Evolutionary conservation across 768 basidiomycete species (phyloP).

Genomic region (Macrolepiota albuminosa): DNA sequence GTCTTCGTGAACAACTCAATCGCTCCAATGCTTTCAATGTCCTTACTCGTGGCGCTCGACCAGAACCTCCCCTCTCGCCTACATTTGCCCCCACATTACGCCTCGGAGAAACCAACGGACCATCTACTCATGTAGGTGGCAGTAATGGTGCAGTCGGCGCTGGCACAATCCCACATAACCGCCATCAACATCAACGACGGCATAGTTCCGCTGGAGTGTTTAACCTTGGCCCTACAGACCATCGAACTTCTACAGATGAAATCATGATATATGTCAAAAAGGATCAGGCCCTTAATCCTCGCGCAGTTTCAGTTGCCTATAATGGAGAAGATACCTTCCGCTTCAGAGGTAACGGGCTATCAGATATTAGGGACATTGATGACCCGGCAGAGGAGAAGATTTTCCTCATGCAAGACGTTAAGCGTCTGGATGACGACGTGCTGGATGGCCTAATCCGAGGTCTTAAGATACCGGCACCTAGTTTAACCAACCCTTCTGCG

Average conservation of each 20-base stretch:
- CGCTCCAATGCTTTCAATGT: constrained; percentile 90
- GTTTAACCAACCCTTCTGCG: constrained; percentile 84
- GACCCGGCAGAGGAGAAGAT: constrained; percentile 96
- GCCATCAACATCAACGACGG: constrained; percentile 80
- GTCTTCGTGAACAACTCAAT: constrained; percentile 91
- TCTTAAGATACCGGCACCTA: constrained; percentile 90
- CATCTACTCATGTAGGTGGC: constrained; percentile 25
- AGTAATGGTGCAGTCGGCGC: constrained; percentile 20
- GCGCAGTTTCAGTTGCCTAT: constrained; percentile 86
- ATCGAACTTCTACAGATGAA: constrained; percentile 75
- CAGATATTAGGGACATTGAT: constrained; percentile 73
- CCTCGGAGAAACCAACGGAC: constrained; percentile 41
- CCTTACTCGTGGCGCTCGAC: constrained; percentile 69
- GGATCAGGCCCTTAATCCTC: constrained; percentile 65
- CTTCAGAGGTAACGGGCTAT: constrained; percentile 58
- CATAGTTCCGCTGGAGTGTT: constrained; percentile 86
- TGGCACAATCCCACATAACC: constrained; percentile 26
- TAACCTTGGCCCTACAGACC: constrained; percentile 51
- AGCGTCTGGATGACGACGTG: constrained; percentile 89
- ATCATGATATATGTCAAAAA: constrained; percentile 70
- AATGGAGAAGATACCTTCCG: constrained; percentile 77
- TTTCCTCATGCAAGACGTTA: constrained; percentile 84
- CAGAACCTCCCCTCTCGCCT: constrained; percentile 74
- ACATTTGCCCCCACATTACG: constrained; percentile 82
- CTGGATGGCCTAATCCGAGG: constrained; percentile 85